Conservation (phyloP, 441 rosid genomes). For the Isatis lusitanica region DNA sequence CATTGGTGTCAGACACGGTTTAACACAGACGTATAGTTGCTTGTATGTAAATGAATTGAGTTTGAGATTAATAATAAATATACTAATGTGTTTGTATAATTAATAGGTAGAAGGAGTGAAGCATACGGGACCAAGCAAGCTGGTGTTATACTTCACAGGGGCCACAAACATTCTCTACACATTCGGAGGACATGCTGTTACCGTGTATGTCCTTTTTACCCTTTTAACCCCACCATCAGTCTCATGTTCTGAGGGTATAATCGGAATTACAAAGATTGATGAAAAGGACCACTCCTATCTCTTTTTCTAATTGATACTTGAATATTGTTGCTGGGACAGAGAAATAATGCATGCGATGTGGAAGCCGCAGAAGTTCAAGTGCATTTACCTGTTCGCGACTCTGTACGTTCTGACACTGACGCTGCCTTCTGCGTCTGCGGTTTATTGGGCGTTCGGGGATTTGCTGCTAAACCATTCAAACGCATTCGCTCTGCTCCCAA, state of each 20-base stretch:
- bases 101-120: constrained; percentile 59
- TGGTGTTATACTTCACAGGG: constrained; percentile 69
- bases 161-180: constrained; percentile 87
- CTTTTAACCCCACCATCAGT: constrained; percentile 38
- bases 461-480: constrained; percentile 68
- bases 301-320: too few relatives aligned
- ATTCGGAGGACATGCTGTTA: constrained; percentile 76
- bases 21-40: neutral
- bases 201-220: constrained; percentile 55
- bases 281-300: constrained; percentile 25
- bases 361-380: constrained; percentile 77
- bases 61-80: neutral
- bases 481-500: constrained; percentile 65
- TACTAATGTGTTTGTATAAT: neutral
- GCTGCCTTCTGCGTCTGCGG: constrained; percentile 66
- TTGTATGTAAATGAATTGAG: constrained; percentile 18
- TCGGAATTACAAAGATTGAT: neutral
- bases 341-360: constrained; percentile 83
- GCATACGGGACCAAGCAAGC: constrained; percentile 65
- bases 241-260: constrained; percentile 2
- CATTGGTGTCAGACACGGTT: constrained; percentile 28
- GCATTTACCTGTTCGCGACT: constrained; percentile 60
- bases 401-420: constrained; percentile 64
- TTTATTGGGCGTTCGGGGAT: constrained; percentile 78
- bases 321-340: constrained; percentile 37